These are phyloP conservation scores for Mycena vulgaris DNA, from an alignment of 768 basidiomycete species.

Conservation along the genomic window DNA sequence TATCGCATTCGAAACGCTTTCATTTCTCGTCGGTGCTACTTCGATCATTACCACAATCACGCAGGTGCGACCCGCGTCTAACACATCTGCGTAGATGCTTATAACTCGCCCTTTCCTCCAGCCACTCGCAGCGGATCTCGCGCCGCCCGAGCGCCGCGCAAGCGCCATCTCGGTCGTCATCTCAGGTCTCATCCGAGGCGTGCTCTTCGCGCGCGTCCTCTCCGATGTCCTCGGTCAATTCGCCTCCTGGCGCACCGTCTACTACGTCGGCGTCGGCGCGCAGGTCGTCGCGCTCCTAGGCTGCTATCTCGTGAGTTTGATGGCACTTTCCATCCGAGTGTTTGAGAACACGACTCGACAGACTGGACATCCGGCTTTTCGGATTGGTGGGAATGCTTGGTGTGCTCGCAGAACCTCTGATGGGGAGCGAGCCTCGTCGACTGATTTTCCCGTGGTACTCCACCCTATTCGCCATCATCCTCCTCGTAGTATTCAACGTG, in stretches of 20 bases:
- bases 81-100: too few relatives aligned
- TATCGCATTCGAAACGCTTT: slow-evolving; percentile 73
- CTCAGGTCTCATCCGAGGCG: slow-evolving; percentile 77
- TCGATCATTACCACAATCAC: slow-evolving; percentile 85
- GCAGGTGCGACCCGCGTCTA: slow-evolving; percentile 37
- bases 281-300: slow-evolving; percentile 73
- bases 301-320: slow-evolving; percentile 69
- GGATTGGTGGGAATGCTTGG: slow-evolving; percentile 84
- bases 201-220: slow-evolving; percentile 81
- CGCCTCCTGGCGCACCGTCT: slow-evolving; percentile 78
- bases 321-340: too few relatives aligned
- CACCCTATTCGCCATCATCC: slow-evolving; percentile 68
- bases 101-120: slow-evolving; percentile 42
- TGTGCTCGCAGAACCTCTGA: slow-evolving; percentile 76
- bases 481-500: slow-evolving; percentile 66
- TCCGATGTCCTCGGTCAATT: slow-evolving; percentile 84
- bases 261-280: slow-evolving; percentile 81
- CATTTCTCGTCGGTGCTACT: slow-evolving; percentile 78
- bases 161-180: slow-evolving; percentile 83
- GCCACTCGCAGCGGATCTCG: slow-evolving; percentile 85
- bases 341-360: too few relatives aligned
- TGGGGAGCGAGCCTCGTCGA: slow-evolving; percentile 84
- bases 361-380: slow-evolving; percentile 77
- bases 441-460: slow-evolving; percentile 83
- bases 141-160: slow-evolving; percentile 79